A percentile compares a stretch with the other conserved stretches of the same genome.
phyloP scores from a whole-genome alignment of 2,329 filamentous ascomycete genomes.

The Xylaria sp. region DNA sequence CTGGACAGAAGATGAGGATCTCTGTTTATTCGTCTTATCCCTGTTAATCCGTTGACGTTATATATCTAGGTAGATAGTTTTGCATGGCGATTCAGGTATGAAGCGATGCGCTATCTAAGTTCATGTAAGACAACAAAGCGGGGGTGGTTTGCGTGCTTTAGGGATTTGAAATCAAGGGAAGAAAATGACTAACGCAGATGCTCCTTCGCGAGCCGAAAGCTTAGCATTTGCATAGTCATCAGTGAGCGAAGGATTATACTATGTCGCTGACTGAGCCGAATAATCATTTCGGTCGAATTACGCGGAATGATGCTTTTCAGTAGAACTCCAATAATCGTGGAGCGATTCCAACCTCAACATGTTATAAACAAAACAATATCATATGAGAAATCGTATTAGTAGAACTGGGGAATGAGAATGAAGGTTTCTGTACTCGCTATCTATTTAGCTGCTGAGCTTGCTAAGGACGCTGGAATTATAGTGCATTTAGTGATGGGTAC shows the following conservation, averaged over 20 bases:
- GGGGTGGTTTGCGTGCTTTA: slow-evolving; percentile 18
- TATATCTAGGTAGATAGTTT: not conserved
- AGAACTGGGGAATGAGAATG: too few relatives aligned
- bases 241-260: not conserved
- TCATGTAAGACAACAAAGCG: slow-evolving; percentile 12
- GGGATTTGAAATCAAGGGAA: slow-evolving; percentile 25
- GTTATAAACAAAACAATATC: too few relatives aligned
- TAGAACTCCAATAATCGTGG: not conserved
- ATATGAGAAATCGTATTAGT: too few relatives aligned
- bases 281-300: not conserved
- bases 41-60: not conserved
- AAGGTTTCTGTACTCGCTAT: too few relatives aligned
- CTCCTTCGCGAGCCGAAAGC: not conserved
- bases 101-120: not conserved
- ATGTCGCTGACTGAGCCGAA: slow-evolving; percentile 26
- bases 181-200: not conserved
- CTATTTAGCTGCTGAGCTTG: too few relatives aligned
- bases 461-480: too few relatives aligned
- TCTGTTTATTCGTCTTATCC: not conserved
- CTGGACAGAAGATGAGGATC: not conserved
- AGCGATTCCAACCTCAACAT: not conserved
- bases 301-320: not conserved
- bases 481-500: too few relatives aligned
- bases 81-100: slow-evolving; percentile 2
- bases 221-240: slow-evolving; percentile 12